Evolutionary conservation across 192 early-diverging fungal genomes (phyloP).

Genomic region (Funneliformis mosseae): DNA sequence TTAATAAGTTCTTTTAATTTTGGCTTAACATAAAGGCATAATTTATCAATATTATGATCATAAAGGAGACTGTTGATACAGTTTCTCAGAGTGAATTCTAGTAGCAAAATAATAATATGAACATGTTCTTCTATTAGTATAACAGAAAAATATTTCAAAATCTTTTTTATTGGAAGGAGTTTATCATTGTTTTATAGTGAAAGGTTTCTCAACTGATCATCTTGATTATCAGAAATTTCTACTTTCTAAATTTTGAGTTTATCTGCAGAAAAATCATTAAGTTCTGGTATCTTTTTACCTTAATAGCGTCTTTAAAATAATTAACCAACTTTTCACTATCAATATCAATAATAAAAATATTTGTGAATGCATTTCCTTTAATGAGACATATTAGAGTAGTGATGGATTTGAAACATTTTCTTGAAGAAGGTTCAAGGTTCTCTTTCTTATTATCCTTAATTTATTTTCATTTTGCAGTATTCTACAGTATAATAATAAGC

Average conservation of each 20-base stretch:
- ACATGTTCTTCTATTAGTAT: background rate
- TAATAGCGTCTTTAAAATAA: no score
- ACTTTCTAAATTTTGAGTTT: conserved; percentile 16
- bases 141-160: background rate
- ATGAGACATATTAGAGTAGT: no score
- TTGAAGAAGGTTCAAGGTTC: no score
- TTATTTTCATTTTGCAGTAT: no score
- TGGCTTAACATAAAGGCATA: background rate
- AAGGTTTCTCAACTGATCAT: background rate
- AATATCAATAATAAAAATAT: no score
- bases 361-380: no score
- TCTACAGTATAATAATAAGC: no score
- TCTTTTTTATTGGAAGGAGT: conserved; percentile 14
- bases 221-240: background rate
- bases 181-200: background rate
- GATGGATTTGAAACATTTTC: no score
- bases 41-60: background rate
- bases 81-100: background rate
- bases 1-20: background rate
- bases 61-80: background rate
- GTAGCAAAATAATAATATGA: background rate
- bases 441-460: no score
- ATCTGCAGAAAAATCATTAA: conserved; percentile 14
- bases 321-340: no score
- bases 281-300: background rate